phyloP scores from a whole-genome alignment of 805 yeast species.

The Brettanomyces anomalus region DNA sequence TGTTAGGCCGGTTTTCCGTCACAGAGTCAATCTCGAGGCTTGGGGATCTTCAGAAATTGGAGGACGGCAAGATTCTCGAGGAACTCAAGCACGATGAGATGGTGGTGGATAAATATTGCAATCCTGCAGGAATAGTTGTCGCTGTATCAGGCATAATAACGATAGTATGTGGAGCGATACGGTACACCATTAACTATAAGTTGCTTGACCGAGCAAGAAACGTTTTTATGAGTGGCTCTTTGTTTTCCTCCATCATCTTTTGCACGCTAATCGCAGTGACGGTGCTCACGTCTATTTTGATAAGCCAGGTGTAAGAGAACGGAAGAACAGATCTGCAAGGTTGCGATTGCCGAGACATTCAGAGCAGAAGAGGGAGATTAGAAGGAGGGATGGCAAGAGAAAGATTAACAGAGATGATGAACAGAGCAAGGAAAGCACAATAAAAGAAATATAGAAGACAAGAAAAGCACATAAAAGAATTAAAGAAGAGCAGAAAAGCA shows the following conservation, averaged over 20 bases:
- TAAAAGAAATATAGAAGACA: too few relatives aligned
- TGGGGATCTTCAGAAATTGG: background rate
- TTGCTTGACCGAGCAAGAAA: slow-evolving; percentile 4
- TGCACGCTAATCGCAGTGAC: slow-evolving; percentile 6
- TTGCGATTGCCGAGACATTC: too few relatives aligned
- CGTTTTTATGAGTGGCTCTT: slow-evolving; percentile 21
- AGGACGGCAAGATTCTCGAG: slow-evolving; percentile 1
- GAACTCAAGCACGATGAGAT: slow-evolving; percentile 6
- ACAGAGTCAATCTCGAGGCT: slow-evolving; percentile 6
- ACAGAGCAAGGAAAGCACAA: too few relatives aligned
- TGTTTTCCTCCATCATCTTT: slow-evolving; percentile 33
- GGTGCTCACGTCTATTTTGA: slow-evolving; percentile 28
- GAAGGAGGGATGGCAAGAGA: too few relatives aligned
- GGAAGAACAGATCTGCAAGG: too few relatives aligned
- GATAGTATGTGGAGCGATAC: slow-evolving; percentile 31
- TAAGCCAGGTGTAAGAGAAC: background rate
- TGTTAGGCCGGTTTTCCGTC: slow-evolving; percentile 34
- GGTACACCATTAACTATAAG: slow-evolving; percentile 38
- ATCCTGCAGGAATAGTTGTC: slow-evolving; percentile 25
- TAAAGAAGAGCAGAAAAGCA: too few relatives aligned
- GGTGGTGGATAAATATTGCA: slow-evolving; percentile 10
- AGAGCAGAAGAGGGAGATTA: too few relatives aligned
- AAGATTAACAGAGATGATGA: too few relatives aligned
- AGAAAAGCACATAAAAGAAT: too few relatives aligned
- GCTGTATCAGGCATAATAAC: slow-evolving; percentile 34